Evolutionary conservation across 495 filamentous ascomycete species (phyloP).

Genomic region (Penicillium cinerascens): DNA sequence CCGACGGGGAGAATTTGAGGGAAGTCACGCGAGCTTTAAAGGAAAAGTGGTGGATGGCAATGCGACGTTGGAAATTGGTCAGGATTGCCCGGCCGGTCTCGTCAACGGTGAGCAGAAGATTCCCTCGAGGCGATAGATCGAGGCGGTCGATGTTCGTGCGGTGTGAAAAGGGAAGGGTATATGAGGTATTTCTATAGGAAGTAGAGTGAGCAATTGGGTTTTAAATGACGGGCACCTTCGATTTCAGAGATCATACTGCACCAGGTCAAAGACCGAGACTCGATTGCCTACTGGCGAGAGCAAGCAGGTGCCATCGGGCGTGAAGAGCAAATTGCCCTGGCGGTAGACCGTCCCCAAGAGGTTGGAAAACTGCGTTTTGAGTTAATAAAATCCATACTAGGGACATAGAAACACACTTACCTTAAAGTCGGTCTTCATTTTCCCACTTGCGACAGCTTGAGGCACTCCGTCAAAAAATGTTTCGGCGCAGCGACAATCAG

Average conservation of each 20-base stretch:
- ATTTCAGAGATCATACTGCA: conserved; percentile 62
- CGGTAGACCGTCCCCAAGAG: conserved; percentile 95
- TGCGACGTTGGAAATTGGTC: conserved; percentile 79
- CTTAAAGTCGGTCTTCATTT: conserved; percentile 96
- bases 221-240: not conserved
- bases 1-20: conserved; percentile 88
- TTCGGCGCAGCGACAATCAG: conserved; percentile 9
- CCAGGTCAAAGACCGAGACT: conserved; percentile 91
- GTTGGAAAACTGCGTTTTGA: conserved; percentile 72
- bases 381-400: not conserved
- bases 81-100: conserved; percentile 92
- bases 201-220: conserved; percentile 1
- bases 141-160: conserved; percentile 87
- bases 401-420: conserved; percentile 36
- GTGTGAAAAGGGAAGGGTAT: conserved; percentile 91
- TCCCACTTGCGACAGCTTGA: conserved; percentile 35
- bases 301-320: conserved; percentile 90
- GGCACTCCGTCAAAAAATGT: conserved; percentile 25
- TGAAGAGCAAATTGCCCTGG: conserved; percentile 94
- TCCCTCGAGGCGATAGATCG: conserved; percentile 82
- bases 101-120: conserved; percentile 86
- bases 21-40: conserved; percentile 80
- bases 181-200: conserved; percentile 77
- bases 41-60: conserved; percentile 88
- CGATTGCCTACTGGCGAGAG: conserved; percentile 97